phyloP scores from a whole-genome alignment of 129 eudicot species.

The Ambrosia trifida region DNA sequence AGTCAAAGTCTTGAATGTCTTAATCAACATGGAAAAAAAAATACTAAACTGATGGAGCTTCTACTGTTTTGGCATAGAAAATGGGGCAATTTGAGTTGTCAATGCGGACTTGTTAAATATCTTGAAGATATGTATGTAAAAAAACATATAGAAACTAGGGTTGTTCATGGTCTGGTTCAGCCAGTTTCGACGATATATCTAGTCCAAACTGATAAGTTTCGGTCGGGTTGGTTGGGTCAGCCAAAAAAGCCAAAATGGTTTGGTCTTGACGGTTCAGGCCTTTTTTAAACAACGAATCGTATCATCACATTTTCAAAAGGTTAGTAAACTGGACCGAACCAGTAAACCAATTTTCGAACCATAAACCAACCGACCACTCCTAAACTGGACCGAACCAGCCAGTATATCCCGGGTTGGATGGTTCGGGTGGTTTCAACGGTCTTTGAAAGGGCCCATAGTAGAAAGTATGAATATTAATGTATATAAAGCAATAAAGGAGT shows the following conservation, averaged over 20 bases:
- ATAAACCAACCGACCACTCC: neutral
- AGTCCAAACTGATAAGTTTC: neutral
- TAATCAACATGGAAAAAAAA: neutral
- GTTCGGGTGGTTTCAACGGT: neutral
- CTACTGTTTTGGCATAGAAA: slow-evolving; percentile 6
- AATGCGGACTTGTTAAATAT: neutral
- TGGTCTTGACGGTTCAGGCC: neutral
- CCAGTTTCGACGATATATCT: neutral
- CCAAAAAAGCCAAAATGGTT: neutral
- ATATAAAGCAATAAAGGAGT: neutral
- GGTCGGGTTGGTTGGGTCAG: neutral
- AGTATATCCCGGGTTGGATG: neutral
- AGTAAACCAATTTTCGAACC: neutral
- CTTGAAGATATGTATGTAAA: too few relatives aligned
- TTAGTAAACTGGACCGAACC: too few relatives aligned
- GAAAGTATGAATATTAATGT: neutral
- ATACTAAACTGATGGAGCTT: neutral
- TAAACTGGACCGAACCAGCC: neutral
- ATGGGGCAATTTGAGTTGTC: neutral
- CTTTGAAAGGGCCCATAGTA: neutral
- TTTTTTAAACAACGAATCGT: neutral
- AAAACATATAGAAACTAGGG: neutral
- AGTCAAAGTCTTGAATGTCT: slow-evolving; percentile 26
- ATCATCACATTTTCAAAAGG: too few relatives aligned
- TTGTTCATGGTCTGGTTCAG: neutral